These are phyloP conservation scores for Aspergillus phoenicis DNA, from an alignment of 2,329 filamentous ascomycete species.

Conservation along the genomic window DNA sequence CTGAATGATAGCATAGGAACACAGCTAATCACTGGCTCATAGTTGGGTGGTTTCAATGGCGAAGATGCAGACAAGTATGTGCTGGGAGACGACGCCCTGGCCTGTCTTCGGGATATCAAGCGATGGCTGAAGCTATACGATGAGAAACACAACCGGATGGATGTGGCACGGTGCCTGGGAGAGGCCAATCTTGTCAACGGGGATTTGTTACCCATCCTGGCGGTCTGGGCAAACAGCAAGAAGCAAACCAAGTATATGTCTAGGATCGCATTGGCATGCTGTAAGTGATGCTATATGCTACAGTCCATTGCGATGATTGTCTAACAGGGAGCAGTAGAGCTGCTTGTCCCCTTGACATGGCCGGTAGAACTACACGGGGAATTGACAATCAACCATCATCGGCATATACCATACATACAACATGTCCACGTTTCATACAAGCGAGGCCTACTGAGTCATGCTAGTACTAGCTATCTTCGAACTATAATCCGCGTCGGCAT, in stretches of 20 bases:
- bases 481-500: conserved; percentile 79
- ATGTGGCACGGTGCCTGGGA: conserved; percentile 88
- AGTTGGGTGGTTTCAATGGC: conserved; percentile 82
- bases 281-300: conserved; percentile 41
- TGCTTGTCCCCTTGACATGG: conserved; percentile 93
- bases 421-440: conserved; percentile 90
- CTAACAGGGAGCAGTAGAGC: conserved; percentile 61
- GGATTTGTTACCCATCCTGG: conserved; percentile 86
- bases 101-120: conserved; percentile 89
- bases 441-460: conserved; percentile 80
- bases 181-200: conserved; percentile 90
- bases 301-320: conserved; percentile 18
- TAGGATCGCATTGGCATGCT: conserved; percentile 78
- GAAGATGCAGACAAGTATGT: conserved; percentile 82
- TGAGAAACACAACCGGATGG: conserved; percentile 88
- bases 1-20: background rate
- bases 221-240: conserved; percentile 73
- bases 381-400: conserved; percentile 90
- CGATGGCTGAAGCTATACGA: conserved; percentile 95
- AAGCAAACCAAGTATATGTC: conserved; percentile 74
- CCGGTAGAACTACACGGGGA: conserved; percentile 78
- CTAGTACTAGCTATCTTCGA: conserved; percentile 74
- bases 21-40: conserved; percentile 5
- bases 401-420: conserved; percentile 86
- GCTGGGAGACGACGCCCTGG: conserved; percentile 88